Percentiles rank a stretch among this genome's conserved stretches.
These are phyloP conservation scores for Alloteropsis semialata DNA, from an alignment of 176 grass and related monocot species.

Conservation along the genomic window DNA sequence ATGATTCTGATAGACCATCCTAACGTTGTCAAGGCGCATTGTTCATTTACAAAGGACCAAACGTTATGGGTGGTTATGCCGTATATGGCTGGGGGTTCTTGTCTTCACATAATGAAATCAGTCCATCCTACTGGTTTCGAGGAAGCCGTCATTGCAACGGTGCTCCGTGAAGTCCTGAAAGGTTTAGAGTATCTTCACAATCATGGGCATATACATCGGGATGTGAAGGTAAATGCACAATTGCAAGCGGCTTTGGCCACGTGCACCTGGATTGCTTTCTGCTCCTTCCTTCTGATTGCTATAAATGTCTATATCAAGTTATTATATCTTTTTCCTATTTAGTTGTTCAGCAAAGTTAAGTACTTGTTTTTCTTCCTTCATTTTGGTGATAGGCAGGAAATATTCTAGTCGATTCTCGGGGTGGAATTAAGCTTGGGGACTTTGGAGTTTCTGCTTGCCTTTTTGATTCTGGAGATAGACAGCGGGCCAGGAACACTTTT, in stretches of 20 bases:
- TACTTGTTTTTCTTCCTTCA: background rate
- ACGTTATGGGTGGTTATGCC: conserved; percentile 90
- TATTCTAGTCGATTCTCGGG: conserved; percentile 78
- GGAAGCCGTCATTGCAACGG: conserved; percentile 75
- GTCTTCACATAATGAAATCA: conserved; percentile 98
- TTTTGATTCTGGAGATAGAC: conserved; percentile 89
- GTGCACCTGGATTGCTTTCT: background rate
- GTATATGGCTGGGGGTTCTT: conserved; percentile 94
- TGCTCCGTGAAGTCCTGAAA: conserved; percentile 84
- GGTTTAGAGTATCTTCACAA: conserved; percentile 90
- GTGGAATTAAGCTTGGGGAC: conserved; percentile 89
- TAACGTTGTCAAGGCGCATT: conserved; percentile 87
- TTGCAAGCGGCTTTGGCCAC: background rate
- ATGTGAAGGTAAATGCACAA: conserved; percentile 74
- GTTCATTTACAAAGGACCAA: conserved; percentile 76
- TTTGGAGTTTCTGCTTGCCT: conserved; percentile 98
- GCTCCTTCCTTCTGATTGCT: background rate
- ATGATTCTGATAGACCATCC: conserved; percentile 94
- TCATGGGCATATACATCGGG: conserved; percentile 91
- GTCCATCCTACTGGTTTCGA: conserved; percentile 70
- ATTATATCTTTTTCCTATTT: background rate
- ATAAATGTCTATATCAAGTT: background rate
- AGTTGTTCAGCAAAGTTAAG: background rate
- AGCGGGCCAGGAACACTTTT: conserved; percentile 88
- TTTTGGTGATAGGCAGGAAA: conserved; percentile 79